phyloP scores from a whole-genome alignment of 2,329 filamentous ascomycete species.

The Decorospora gaudefroyi region DNA sequence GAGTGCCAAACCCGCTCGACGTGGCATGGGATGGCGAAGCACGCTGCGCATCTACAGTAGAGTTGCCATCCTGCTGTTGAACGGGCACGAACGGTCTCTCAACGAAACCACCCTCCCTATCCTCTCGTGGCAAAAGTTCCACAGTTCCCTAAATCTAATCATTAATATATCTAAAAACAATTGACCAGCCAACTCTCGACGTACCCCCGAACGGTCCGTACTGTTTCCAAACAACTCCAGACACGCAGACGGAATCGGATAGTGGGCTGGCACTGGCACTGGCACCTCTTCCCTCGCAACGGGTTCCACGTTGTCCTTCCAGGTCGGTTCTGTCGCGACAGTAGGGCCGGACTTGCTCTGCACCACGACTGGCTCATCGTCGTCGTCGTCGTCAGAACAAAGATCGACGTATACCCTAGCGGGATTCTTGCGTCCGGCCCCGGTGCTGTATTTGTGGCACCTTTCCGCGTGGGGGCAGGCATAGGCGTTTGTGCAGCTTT shows the following conservation, averaged over 20 bases:
- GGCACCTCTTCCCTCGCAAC: neutral
- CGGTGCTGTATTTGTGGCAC: neutral
- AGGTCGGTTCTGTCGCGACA: neutral
- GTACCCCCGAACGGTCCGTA: neutral
- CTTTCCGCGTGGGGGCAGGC: neutral
- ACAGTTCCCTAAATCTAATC: neutral
- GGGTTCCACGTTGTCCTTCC: neutral
- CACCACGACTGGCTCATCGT: neutral
- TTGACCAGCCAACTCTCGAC: neutral
- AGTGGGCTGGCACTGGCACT: no score
- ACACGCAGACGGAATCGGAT: slow-evolving; percentile 2
- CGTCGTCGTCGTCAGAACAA: slow-evolving; percentile 13
- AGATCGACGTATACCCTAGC: slow-evolving; percentile 10
- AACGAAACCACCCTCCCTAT: no score
- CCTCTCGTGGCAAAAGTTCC: no score
- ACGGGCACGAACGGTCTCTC: no score
- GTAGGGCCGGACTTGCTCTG: neutral
- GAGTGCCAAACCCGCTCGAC: no score
- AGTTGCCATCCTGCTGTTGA: no score
- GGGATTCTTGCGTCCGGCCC: neutral
- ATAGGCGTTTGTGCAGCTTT: neutral
- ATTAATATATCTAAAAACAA: neutral
- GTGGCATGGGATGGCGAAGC: no score
- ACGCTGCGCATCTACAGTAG: no score
- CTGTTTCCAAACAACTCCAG: neutral